phyloP scores from a whole-genome alignment of 495 filamentous ascomycete genomes.

The Poronia punctata region DNA sequence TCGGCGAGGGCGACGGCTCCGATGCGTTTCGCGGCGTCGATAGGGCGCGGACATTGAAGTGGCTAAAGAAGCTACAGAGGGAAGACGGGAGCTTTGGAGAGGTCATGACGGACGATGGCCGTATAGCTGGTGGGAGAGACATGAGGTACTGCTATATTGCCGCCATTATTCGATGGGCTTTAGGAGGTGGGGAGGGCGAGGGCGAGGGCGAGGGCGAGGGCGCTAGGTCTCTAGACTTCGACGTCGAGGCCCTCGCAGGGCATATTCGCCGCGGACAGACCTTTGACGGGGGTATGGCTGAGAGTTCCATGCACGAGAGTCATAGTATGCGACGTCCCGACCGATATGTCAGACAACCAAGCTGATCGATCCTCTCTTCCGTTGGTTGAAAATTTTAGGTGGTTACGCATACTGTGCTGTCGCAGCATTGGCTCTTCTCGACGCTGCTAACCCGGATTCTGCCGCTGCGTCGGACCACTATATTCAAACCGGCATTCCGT shows the following conservation, averaged over 20 bases:
- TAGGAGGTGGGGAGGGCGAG: no score
- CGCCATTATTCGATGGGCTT: constrained; percentile 71
- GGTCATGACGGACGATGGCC: constrained; percentile 50
- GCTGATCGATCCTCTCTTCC: no score
- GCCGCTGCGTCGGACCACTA: constrained; percentile 24
- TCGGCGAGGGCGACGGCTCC: constrained; percentile 61
- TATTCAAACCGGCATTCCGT: constrained; percentile 28
- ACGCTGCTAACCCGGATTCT: constrained; percentile 25
- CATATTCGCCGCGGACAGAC: constrained; percentile 73
- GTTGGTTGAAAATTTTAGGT: constrained; percentile 41
- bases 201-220: constrained; percentile 56
- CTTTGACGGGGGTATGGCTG: constrained; percentile 85
- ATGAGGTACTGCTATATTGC: constrained; percentile 82
- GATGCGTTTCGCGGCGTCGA: constrained; percentile 49
- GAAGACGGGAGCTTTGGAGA: constrained; percentile 90
- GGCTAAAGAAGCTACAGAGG: constrained; percentile 73
- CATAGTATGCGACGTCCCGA: constrained; percentile 56
- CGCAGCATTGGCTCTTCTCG: constrained; percentile 63
- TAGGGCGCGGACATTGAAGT: constrained; percentile 57
- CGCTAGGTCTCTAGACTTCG: constrained; percentile 58
- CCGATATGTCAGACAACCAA: neutral
- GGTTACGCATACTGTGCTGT: constrained; percentile 86
- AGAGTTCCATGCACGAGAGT: constrained; percentile 74
- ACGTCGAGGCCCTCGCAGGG: constrained; percentile 58
- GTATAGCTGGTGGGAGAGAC: constrained; percentile 71